Percentiles rank a stretch among this genome's conserved stretches.
These are phyloP conservation scores for Pseudogymnoascus sp. DNA, from an alignment of 2,329 filamentous ascomycete genomes.

Conservation along the genomic window DNA sequence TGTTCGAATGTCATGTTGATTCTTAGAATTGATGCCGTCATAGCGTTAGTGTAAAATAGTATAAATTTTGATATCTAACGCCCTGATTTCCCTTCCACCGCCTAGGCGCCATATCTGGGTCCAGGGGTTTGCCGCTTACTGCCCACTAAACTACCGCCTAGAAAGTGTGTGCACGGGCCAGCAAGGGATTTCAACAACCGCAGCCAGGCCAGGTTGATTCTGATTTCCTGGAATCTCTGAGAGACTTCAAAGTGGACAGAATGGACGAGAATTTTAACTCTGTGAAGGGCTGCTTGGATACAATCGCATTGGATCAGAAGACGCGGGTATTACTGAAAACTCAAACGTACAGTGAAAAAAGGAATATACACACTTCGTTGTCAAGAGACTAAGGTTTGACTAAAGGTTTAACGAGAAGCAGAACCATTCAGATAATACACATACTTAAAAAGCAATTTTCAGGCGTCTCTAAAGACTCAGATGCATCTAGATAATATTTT, in stretches of 20 bases:
- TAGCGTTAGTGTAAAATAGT: neutral
- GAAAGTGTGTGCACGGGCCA: neutral
- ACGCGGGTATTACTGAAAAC: neutral
- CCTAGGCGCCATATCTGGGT: neutral
- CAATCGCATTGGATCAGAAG: neutral
- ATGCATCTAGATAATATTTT: neutral
- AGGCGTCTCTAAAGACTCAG: neutral
- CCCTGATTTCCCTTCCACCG: neutral
- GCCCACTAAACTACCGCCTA: neutral
- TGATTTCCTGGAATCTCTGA: neutral
- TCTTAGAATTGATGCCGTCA: neutral
- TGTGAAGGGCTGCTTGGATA: neutral
- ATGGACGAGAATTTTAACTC: neutral
- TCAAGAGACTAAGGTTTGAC: neutral
- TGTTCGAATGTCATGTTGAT: neutral
- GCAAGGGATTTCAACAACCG: neutral
- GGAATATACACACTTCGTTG: neutral
- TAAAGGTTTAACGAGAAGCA: neutral
- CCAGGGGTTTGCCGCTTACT: constrained; percentile 5
- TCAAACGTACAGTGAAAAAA: neutral
- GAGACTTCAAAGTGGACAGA: neutral
- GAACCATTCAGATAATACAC: neutral
- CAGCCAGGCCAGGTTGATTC: neutral
- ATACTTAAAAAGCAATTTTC: neutral
- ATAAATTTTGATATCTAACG: neutral